Percentiles rank a stretch among this genome's conserved stretches.
Evolutionary conservation across 179 eudicot species (phyloP).

Genomic region (Silene noctiflora): DNA sequence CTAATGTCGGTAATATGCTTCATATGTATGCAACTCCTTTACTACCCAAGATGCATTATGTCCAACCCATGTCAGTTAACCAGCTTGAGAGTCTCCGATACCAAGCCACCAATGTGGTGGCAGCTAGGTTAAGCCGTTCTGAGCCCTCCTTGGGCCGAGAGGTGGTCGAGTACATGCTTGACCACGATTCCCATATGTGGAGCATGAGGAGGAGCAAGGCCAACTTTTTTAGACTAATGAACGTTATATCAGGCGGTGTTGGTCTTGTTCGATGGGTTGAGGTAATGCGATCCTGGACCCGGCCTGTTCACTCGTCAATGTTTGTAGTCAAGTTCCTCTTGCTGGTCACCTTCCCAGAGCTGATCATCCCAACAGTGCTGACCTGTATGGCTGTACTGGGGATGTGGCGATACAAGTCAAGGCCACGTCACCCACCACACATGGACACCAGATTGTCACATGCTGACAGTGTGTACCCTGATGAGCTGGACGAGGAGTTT

Average conservation of each 20-base stretch:
- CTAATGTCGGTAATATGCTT: constrained; percentile 43
- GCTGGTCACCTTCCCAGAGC: constrained; percentile 34
- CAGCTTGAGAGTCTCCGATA: constrained; percentile 36
- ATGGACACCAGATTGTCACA: constrained; percentile 41
- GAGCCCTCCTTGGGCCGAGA: constrained; percentile 45
- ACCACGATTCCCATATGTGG: constrained; percentile 48
- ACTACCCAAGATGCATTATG: constrained; percentile 44
- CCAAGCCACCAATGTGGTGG: constrained; percentile 38
- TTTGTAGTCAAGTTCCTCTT: constrained; percentile 27
- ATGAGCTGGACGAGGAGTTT: constrained; percentile 45
- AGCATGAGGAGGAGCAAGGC: constrained; percentile 50
- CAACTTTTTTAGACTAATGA: constrained; percentile 39
- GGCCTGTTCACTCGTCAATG: constrained; percentile 32
- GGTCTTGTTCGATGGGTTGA: constrained; percentile 28
- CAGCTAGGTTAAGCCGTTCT: constrained; percentile 30
- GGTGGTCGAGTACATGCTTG: constrained; percentile 52
- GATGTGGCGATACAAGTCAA: constrained; percentile 30
- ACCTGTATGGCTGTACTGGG: constrained; percentile 36
- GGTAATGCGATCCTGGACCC: constrained; percentile 31
- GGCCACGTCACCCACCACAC: constrained; percentile 40
- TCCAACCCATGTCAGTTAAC: constrained; percentile 38
- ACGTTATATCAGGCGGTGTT: constrained; percentile 28
- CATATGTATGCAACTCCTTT: constrained; percentile 36
- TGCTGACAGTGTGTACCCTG: constrained; percentile 34
- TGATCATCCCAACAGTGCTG: constrained; percentile 34